Evolutionary conservation across 2,329 filamentous ascomycete genomes (phyloP).

Genomic region (Harringtonia aguacate): DNA sequence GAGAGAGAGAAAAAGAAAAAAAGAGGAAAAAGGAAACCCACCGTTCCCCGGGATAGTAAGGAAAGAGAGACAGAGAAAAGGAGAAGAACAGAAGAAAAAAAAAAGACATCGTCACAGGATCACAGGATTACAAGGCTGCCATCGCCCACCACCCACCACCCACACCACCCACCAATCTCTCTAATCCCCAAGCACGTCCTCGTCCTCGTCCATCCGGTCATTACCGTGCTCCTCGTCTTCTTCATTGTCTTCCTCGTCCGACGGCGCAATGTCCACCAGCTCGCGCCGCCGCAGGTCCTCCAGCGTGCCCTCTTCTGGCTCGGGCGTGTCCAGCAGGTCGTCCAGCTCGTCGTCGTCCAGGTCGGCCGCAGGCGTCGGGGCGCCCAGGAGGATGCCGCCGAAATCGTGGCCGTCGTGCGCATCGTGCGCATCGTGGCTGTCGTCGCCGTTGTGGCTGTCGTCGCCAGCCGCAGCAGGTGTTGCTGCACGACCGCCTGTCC

Average conservation of each 20-base stretch:
- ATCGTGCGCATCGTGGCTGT: not conserved
- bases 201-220: constrained; percentile 31
- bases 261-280: constrained; percentile 37
- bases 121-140: not conserved
- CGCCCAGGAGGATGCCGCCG: constrained; percentile 8
- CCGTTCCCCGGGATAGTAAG: too few relatives aligned
- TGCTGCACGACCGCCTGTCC: constrained; percentile 22
- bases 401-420: not conserved
- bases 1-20: not conserved
- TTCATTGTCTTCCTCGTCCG: constrained; percentile 31
- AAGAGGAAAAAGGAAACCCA: not conserved
- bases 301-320: constrained; percentile 46
- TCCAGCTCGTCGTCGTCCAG: constrained; percentile 14
- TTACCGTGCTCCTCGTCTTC: constrained; percentile 22
- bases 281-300: constrained; percentile 47
- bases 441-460: not conserved
- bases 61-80: not conserved
- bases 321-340: constrained; percentile 33
- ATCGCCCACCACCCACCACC: too few relatives aligned
- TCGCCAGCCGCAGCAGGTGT: not conserved
- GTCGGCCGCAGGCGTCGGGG: constrained; percentile 12
- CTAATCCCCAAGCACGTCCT: constrained; percentile 34
- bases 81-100: not conserved
- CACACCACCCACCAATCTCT: too few relatives aligned
- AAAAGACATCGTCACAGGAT: not conserved